Base-by-base conservation (phyloP, 257 asterid genomes). In the Vinca minor region DNA sequence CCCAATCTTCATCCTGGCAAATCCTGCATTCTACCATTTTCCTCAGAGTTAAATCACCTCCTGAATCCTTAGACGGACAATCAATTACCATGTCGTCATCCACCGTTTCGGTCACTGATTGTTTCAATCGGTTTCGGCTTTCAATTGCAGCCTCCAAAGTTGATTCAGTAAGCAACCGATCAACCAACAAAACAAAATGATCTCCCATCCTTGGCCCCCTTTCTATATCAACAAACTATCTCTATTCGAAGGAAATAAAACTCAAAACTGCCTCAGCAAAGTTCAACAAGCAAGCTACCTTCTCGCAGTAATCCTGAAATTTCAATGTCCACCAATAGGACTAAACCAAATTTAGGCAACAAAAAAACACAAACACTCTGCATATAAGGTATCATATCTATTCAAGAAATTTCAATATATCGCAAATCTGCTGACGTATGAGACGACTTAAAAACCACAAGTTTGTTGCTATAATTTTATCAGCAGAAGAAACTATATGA, bases 121-220 rank as follows among this genome's bases (percentile, higher is more conserved):
- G 83, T 64, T 80, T 81, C 42, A 73, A 68, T 4, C 58, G 60
- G 65, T 83, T 81, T 64, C 82, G 36, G 76, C 96, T 85, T 75
- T 84, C 86, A 14, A 89, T 80, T 50, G 98, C 96, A 72, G 98
- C 95, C 80, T 82, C 97, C 73, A 92, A 73, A 59, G 97, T 92
- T 1, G 98, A 89, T 71, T 85, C 98, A 1, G 98, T 92, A 32
- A 92, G 88, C 87, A 92, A 78, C 1, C 95, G 94, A 83, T 89
- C 98, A 9, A 92, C 98, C 71, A 92, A 83, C 81, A 92, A 76
- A 66, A 89, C 97, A 71, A 92, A 89, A 71, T 92, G 98, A 81
- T 92, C 98, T 59, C 96, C 98, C 98, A 92, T 87, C 56, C 32
- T 77, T n/a, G 8, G 53, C 31, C 29, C 39, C 23, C 26, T 57